phyloP scores from a whole-genome alignment of 805 yeast species.

The Cyberlindnera xylosilytica region DNA sequence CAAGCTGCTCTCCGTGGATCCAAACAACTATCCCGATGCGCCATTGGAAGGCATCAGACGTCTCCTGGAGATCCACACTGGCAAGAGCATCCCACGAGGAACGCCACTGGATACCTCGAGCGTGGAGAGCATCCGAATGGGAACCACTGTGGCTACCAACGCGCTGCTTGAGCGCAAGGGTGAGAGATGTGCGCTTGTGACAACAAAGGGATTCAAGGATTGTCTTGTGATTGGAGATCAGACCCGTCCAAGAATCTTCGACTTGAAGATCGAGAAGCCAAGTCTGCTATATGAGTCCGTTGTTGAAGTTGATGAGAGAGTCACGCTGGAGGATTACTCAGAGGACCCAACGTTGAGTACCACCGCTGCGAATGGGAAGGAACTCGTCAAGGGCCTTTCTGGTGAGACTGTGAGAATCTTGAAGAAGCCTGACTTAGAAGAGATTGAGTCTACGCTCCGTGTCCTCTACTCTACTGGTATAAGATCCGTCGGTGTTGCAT shows the following conservation, averaged over 20 bases:
- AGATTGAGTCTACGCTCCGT: constrained; percentile 40
- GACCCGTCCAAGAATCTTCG: constrained; percentile 86
- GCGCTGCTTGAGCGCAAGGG: constrained; percentile 93
- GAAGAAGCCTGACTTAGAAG: constrained; percentile 44
- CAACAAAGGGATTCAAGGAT: constrained; percentile 88
- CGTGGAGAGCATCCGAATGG: constrained; percentile 76
- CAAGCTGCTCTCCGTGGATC: constrained; percentile 85
- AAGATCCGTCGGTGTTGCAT: constrained; percentile 65
- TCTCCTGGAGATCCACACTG: constrained; percentile 59
- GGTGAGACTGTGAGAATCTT: constrained; percentile 66
- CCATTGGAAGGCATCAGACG: constrained; percentile 90
- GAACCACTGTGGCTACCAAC: constrained; percentile 95
- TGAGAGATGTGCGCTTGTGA: constrained; percentile 77
- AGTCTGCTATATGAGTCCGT: constrained; percentile 72
- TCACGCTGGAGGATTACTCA: constrained; percentile 75
- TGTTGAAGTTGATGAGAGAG: constrained; percentile 85
- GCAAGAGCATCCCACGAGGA: constrained; percentile 54
- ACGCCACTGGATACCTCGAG: constrained; percentile 56
- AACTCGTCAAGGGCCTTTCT: constrained; percentile 50
- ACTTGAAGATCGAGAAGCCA: constrained; percentile 69
- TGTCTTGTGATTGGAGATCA: constrained; percentile 85
- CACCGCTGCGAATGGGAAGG: constrained; percentile 23
- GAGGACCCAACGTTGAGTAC: constrained; percentile 57
- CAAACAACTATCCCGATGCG: constrained; percentile 83
- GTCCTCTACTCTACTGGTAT: constrained; percentile 54